These are phyloP conservation scores for Pyricularia pennisetigena DNA, from an alignment of 2,329 filamentous ascomycete species.

Conservation along the genomic window DNA sequence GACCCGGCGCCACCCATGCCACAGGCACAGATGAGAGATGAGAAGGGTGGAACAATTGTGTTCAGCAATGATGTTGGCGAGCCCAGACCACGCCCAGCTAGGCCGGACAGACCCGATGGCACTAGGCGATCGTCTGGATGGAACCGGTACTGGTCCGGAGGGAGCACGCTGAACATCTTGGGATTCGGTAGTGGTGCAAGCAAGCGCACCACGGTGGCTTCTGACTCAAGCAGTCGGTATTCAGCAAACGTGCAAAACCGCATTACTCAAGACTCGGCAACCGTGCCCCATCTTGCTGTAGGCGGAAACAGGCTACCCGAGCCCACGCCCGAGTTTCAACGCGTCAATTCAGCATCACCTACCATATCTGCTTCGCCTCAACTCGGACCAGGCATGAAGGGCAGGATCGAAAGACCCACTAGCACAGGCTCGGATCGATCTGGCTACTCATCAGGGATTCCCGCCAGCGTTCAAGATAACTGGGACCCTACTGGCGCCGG, in stretches of 20 bases:
- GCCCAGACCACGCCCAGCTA: slow-evolving; percentile 22
- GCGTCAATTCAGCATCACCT: slow-evolving; percentile 60
- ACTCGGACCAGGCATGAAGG: slow-evolving; percentile 42
- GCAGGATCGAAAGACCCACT: slow-evolving; percentile 47
- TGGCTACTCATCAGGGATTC: slow-evolving; percentile 55
- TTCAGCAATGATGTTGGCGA: slow-evolving; percentile 17
- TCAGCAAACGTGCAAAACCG: slow-evolving; percentile 28
- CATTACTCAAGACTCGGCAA: slow-evolving; percentile 56
- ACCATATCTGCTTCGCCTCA: slow-evolving; percentile 52
- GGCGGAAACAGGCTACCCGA: slow-evolving; percentile 27
- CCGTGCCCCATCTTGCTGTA: slow-evolving; percentile 59
- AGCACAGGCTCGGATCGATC: slow-evolving; percentile 38
- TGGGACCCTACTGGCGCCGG: slow-evolving; percentile 37
- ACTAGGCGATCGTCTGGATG: slow-evolving; percentile 59
- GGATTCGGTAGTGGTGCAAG: slow-evolving; percentile 41
- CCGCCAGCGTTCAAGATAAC: slow-evolving; percentile 49
- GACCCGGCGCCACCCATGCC: slow-evolving; percentile 15
- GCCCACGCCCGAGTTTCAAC: slow-evolving; percentile 50
- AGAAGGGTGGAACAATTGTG: slow-evolving; percentile 24
- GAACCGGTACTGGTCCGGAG: slow-evolving; percentile 71
- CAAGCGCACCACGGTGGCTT: slow-evolving; percentile 40
- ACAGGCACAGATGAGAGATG: slow-evolving; percentile 23
- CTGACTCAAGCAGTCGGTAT: slow-evolving; percentile 47
- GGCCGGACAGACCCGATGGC: slow-evolving; percentile 25
- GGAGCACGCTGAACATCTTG: slow-evolving; percentile 56